phyloP scores from a whole-genome alignment of 495 filamentous ascomycete species.

The Choiromyces venosus region DNA sequence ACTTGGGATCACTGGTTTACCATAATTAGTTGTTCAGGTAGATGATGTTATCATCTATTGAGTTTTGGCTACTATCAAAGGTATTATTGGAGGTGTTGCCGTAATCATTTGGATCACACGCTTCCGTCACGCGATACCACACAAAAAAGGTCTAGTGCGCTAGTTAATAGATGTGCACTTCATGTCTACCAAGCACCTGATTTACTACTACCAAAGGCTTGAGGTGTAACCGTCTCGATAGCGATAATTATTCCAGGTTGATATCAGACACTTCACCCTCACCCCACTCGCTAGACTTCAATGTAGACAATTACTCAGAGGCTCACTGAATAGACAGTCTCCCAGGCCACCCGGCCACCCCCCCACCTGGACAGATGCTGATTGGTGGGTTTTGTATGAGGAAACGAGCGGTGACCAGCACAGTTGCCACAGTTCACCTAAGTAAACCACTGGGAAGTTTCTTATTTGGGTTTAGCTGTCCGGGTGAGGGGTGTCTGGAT shows the following conservation, averaged over 20 bases:
- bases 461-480: too few species aligned
- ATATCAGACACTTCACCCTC: neutral
- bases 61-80: neutral
- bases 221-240: neutral
- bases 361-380: too few species aligned
- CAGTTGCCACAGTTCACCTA: too few species aligned
- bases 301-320: neutral
- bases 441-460: too few species aligned
- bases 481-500: too few species aligned
- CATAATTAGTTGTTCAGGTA: neutral
- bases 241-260: neutral
- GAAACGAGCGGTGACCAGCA: too few species aligned
- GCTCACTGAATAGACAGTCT: too few species aligned
- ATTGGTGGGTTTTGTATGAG: too few species aligned
- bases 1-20: neutral
- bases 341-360: too few species aligned
- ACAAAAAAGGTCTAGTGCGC: neutral
- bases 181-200: neutral
- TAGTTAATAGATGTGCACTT: neutral
- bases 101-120: neutral
- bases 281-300: neutral
- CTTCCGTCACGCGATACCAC: neutral
- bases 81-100: neutral
- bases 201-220: neutral
- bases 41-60: neutral